Evolutionary conservation across 1,284 basidiomycete genomes (phyloP).

Genomic region (Meripilus lineatus): DNA sequence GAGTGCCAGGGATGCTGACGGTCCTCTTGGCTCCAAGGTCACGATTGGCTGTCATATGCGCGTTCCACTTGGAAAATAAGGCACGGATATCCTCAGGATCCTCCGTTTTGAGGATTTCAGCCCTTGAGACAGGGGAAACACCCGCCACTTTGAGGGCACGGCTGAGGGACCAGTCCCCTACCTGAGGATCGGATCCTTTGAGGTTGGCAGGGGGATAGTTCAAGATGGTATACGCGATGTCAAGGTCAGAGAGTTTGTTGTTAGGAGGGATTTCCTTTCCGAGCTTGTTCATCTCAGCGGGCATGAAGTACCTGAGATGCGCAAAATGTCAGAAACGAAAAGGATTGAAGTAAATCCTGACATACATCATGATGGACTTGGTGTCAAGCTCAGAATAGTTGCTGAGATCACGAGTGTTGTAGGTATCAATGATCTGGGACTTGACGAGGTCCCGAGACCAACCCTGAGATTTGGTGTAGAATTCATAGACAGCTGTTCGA

Average conservation of each 20-base stretch:
- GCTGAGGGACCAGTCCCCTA: conserved; percentile 5
- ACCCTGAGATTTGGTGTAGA: conserved; percentile 13
- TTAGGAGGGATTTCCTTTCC: conserved; percentile 7
- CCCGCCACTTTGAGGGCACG: conserved; percentile 4
- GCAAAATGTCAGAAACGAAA: neutral
- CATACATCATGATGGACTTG: conserved; percentile 12
- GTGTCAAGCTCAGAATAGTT: conserved; percentile 19
- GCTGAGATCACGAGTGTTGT: conserved; percentile 14
- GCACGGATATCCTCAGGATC: neutral
- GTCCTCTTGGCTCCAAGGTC: too few relatives aligned
- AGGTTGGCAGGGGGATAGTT: conserved; percentile 2
- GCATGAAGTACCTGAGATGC: conserved; percentile 4
- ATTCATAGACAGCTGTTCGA: conserved; percentile 13
- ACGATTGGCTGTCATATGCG: too few relatives aligned
- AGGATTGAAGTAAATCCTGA: neutral
- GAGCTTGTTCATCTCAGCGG: conserved; percentile 1
- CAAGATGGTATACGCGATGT: conserved; percentile 7
- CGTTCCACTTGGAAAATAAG: neutral
- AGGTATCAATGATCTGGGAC: conserved; percentile 19
- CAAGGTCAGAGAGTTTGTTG: conserved; percentile 6
- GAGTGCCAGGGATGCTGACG: too few relatives aligned
- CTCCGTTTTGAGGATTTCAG: too few relatives aligned
- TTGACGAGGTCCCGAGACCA: conserved; percentile 14
- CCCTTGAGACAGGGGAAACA: neutral
- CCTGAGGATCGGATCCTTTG: conserved; percentile 5